Base-by-base conservation (phyloP, 148 eudicot genomes). In the Camellia sinensis region DNA sequence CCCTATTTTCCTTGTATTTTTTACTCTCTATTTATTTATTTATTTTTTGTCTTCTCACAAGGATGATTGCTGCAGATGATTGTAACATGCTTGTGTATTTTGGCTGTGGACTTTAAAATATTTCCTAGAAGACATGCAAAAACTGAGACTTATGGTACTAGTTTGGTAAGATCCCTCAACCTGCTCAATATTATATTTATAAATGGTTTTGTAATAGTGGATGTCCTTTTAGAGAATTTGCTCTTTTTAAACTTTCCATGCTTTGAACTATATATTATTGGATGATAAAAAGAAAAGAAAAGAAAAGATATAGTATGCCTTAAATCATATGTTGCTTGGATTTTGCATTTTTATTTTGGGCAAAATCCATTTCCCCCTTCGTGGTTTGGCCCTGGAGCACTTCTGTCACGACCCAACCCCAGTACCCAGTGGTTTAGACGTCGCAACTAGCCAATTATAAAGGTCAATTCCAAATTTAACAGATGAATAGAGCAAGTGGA, bases 101-200 rank as follows among this genome's bases (percentile, higher is more conserved):
- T 96, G 85, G 97, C 94, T 77, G 99, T 96, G 83, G 99, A 96
- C 87, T 96, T 96, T 92, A 82, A 83, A 74, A 85, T 94, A 89
- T 96, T 90, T 79, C 99, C 99, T 74, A 88, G 99, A 84, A 89
- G 88, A 87, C 91, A 85, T 83, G 99, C 98, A 41, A 96, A 96
- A 87, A 91, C 99, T 37, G 99, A 96, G 87, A 92, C 94, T 73
- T 94, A 91, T 82, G 99, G 99, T 67, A 90, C 93, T 84, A 86
- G 98, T 81, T 85, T 92, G 97, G 99, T 96, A 89, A 87, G 89
- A 57, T 79, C 81, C 43, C 78, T 83, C 63, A 17, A 50, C 54
- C 69, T 75, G 37, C 21, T 2, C 40, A 52, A 8, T 50, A 22
- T 62, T 12, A 50, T 21, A 21, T 45, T 4, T 22, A 72, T 52